phyloP scores from a whole-genome alignment of 495 filamentous ascomycete species.

The Hapsidospora chrysogenum region DNA sequence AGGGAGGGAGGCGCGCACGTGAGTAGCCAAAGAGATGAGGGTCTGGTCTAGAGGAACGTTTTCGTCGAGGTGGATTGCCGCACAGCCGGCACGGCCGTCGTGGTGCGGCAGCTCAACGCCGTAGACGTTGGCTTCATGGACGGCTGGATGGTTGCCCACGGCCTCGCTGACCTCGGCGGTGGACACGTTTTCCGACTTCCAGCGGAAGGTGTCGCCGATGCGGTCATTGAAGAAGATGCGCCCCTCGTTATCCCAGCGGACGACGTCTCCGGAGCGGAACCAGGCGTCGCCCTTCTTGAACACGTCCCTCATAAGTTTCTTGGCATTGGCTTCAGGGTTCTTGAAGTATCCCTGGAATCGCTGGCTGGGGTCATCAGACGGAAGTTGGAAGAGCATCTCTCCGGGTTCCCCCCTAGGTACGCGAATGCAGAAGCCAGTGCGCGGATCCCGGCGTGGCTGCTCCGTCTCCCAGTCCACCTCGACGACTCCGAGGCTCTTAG shows the following conservation, averaged over 20 bases:
- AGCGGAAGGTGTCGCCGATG: slow-evolving; percentile 87
- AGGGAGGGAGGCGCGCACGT: slow-evolving; percentile 41
- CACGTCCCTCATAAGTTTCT: slow-evolving; percentile 68
- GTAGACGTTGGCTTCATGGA: slow-evolving; percentile 78
- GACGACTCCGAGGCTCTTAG: slow-evolving; percentile 37
- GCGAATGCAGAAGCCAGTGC: slow-evolving; percentile 53
- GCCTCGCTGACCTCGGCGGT: slow-evolving; percentile 70
- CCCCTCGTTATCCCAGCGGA: slow-evolving; percentile 54
- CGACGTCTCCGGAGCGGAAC: slow-evolving; percentile 74
- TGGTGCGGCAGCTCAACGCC: slow-evolving; percentile 69
- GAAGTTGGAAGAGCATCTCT: slow-evolving; percentile 63
- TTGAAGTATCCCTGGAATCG: slow-evolving; percentile 81
- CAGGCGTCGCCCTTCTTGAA: slow-evolving; percentile 68
- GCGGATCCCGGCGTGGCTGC: slow-evolving; percentile 49
- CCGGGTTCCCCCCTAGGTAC: slow-evolving; percentile 48
- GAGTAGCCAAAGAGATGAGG: slow-evolving; percentile 40
- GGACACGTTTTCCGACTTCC: slow-evolving; percentile 89
- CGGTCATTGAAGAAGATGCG: slow-evolving; percentile 77
- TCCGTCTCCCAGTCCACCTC: slow-evolving; percentile 59
- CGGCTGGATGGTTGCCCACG: slow-evolving; percentile 45
- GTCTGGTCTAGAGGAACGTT: slow-evolving; percentile 13
- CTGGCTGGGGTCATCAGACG: slow-evolving; percentile 41
- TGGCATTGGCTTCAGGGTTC: slow-evolving; percentile 54
- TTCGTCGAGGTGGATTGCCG: slow-evolving; percentile 42
- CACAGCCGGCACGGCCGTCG: slow-evolving; percentile 79